phyloP scores from a whole-genome alignment of 805 yeast species.

The Lachancea sp. region DNA sequence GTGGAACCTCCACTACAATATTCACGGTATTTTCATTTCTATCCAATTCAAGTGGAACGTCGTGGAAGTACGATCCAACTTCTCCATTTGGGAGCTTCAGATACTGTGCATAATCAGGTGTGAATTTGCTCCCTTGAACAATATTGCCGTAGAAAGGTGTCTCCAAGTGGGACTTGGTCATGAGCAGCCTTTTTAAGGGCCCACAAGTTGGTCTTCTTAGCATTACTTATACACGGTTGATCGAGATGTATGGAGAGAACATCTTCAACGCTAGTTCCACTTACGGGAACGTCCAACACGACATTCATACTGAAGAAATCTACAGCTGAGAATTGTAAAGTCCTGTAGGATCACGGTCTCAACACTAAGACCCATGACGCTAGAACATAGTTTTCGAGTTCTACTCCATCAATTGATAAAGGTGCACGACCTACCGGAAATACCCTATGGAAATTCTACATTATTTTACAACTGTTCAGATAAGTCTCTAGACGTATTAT shows the following conservation, averaged over 20 bases:
- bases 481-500: background rate
- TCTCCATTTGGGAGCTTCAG: slow-evolving; percentile 38
- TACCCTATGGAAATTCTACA: too few relatives aligned
- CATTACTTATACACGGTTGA: background rate
- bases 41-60: slow-evolving; percentile 52
- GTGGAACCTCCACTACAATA: slow-evolving; percentile 71
- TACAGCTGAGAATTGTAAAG: too few relatives aligned
- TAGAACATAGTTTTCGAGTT: too few relatives aligned
- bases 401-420: too few relatives aligned
- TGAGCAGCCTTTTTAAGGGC: slow-evolving; percentile 13
- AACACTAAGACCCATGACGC: too few relatives aligned
- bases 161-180: slow-evolving; percentile 11
- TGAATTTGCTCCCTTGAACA: slow-evolving; percentile 35
- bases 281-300: too few relatives aligned
- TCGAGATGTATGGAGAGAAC: background rate
- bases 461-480: background rate
- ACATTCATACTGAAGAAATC: too few relatives aligned
- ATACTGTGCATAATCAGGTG: slow-evolving; percentile 40
- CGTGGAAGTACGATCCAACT: slow-evolving; percentile 64
- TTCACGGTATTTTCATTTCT: slow-evolving; percentile 40
- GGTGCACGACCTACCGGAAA: too few relatives aligned
- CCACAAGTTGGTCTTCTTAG: background rate
- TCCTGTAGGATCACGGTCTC: too few relatives aligned
- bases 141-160: slow-evolving; percentile 15
- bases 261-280: too few relatives aligned